Evolutionary conservation across 2,329 filamentous ascomycete species (phyloP).

Genomic region (Thielaviopsis populi): DNA sequence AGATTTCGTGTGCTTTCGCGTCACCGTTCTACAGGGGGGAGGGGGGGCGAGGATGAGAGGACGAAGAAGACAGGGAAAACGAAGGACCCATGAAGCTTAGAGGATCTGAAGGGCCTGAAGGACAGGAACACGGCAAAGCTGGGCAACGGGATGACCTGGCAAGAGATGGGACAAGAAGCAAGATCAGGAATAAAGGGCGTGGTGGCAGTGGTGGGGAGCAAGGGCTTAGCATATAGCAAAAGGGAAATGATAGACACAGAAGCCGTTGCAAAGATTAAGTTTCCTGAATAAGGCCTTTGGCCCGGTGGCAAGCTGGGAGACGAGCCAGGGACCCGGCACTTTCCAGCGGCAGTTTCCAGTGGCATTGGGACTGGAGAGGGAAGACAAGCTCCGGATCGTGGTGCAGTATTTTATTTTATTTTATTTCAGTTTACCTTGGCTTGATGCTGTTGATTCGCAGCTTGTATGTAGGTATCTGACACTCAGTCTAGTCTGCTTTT

Average conservation of each 20-base stretch:
- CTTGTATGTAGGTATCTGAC: too few species aligned
- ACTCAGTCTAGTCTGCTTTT: not conserved
- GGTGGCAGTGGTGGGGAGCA: too few species aligned
- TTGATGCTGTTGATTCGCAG: too few species aligned
- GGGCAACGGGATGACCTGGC: too few species aligned
- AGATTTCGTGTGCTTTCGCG: not conserved
- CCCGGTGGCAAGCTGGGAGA: not conserved
- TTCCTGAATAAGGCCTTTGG: not conserved
- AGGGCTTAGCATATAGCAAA: too few species aligned
- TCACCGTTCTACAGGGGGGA: not conserved
- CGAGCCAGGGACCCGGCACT: not conserved
- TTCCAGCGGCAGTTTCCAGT: not conserved
- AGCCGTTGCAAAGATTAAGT: not conserved
- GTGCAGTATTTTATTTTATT: too few species aligned
- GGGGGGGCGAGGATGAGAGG: not conserved
- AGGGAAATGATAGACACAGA: too few species aligned
- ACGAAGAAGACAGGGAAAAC: not conserved
- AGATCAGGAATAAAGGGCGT: not conserved
- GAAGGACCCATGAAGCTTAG: too few species aligned
- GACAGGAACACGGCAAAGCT: too few species aligned
- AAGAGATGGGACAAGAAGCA: not conserved
- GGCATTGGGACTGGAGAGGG: not conserved
- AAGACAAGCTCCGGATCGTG: too few species aligned
- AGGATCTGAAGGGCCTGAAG: too few species aligned
- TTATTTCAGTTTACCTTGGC: too few species aligned